A percentile compares a stretch with the other conserved stretches of the same genome.
Evolutionary conservation across 2,329 filamentous ascomycete genomes (phyloP).

Genomic region (Microsporum ferrugineum): DNA sequence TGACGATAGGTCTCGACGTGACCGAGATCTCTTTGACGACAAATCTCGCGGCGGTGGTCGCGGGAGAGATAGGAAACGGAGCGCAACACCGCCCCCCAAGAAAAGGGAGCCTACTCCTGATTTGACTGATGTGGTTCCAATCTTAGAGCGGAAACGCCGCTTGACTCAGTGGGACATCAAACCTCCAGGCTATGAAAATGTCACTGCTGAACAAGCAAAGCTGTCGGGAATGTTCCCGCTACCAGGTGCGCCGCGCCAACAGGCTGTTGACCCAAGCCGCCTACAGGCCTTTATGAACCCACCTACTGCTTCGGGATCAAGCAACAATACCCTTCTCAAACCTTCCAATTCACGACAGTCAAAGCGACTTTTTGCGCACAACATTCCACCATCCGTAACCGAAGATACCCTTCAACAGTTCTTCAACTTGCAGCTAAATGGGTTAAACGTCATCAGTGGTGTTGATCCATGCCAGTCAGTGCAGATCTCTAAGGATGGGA

Average conservation of each 20-base stretch:
- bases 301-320: constrained; percentile 48
- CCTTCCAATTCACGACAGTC: constrained; percentile 88
- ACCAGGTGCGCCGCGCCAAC: constrained; percentile 84
- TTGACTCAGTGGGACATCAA: constrained; percentile 99
- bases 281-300: constrained; percentile 94
- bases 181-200: constrained; percentile 92
- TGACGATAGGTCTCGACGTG: constrained; percentile 39
- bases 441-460: constrained; percentile 79
- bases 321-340: constrained; percentile 68
- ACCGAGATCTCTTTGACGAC: constrained; percentile 54
- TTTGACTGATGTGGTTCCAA: constrained; percentile 69
- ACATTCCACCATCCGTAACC: constrained; percentile 59
- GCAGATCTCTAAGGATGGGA: constrained; percentile 65
- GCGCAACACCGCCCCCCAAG: constrained; percentile 69
- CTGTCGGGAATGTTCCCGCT: constrained; percentile 98
- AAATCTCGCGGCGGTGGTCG: constrained; percentile 36
- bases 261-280: constrained; percentile 87
- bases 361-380: constrained; percentile 81
- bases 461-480: constrained; percentile 75
- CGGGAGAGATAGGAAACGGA: constrained; percentile 52
- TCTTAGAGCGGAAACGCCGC: constrained; percentile 77
- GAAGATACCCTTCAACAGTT: constrained; percentile 70
- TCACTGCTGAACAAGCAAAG: constrained; percentile 97
- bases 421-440: constrained; percentile 94
- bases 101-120: constrained; percentile 94